Evolutionary conservation across 306 rosid species (phyloP).

Genomic region (Potentilla sterilis): DNA sequence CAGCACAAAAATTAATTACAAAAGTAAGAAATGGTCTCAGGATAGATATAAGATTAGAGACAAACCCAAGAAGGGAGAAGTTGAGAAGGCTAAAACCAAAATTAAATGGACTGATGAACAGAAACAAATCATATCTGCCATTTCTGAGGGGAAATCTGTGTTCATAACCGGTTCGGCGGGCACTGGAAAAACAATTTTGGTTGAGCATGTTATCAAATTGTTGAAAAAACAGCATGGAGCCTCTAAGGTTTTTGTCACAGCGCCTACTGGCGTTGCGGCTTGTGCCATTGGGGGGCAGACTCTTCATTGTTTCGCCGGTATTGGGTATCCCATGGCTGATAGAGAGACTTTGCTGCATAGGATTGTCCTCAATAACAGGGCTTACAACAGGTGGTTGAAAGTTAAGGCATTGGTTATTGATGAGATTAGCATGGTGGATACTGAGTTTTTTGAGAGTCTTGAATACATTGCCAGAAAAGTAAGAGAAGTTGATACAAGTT

Average conservation of each 20-base stretch:
- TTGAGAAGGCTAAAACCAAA: not conserved
- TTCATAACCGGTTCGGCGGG: slow-evolving; percentile 62
- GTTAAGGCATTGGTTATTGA: slow-evolving; percentile 53
- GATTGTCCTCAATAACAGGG: slow-evolving; percentile 17
- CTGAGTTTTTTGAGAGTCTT: slow-evolving; percentile 38
- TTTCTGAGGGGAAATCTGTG: slow-evolving; percentile 35
- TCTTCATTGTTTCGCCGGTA: slow-evolving; percentile 52
- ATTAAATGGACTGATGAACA: slow-evolving; percentile 49
- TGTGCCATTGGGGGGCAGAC: slow-evolving; percentile 53
- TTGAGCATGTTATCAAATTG: slow-evolving; percentile 31
- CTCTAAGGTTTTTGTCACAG: slow-evolving; percentile 47
- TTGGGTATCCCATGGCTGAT: slow-evolving; percentile 1
- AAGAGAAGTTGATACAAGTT: slow-evolving; percentile 16
- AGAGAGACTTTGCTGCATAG: slow-evolving; percentile 12
- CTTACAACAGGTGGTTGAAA: slow-evolving; percentile 38
- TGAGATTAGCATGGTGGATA: slow-evolving; percentile 56
- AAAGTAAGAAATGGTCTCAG: slow-evolving; percentile 1
- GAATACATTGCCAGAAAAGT: slow-evolving; percentile 37
- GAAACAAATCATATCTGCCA: slow-evolving; percentile 34
- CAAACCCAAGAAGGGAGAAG: slow-evolving; percentile 11
- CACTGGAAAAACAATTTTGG: slow-evolving; percentile 46
- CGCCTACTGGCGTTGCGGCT: slow-evolving; percentile 55
- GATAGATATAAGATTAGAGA: not conserved
- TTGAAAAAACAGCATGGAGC: slow-evolving; percentile 28
- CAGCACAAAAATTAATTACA: slow-evolving; percentile 23